Conservation (phyloP, 352 stramenopile species). For the Blastocystis sp. region DNA sequence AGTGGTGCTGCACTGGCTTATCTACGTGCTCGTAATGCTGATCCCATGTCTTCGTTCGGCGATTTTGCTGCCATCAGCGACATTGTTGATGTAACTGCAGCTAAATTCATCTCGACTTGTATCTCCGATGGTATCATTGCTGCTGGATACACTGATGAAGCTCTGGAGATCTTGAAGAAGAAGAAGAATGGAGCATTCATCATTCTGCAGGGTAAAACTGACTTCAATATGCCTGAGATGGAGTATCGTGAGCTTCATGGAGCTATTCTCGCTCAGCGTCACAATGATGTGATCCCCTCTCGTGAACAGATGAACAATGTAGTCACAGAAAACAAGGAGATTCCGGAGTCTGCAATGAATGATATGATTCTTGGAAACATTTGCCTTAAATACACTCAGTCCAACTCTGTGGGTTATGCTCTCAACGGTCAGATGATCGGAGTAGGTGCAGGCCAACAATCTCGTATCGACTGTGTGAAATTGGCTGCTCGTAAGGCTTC, state of each 20-base stretch:
- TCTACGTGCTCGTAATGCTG: constrained; percentile 93
- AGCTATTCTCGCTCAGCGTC: constrained; percentile 95
- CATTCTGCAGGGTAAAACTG: constrained; percentile 87
- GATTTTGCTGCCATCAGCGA: constrained; percentile 97
- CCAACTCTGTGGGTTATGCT: constrained; percentile 96
- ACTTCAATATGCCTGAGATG: constrained; percentile 85
- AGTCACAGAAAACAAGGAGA: constrained; percentile 78
- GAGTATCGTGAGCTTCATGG: constrained; percentile 97
- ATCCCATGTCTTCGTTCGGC: constrained; percentile 97
- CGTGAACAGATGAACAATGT: constrained; percentile 86
- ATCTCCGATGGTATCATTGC: constrained; percentile 98
- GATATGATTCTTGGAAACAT: constrained; percentile 97
- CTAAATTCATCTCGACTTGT: constrained; percentile 95
- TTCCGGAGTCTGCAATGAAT: constrained; percentile 84
- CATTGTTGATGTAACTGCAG: constrained; percentile 94
- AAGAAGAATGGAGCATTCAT: constrained; percentile 99
- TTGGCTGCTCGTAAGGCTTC: constrained; percentile 91
- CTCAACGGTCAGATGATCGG: constrained; percentile 99
- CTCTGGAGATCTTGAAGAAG: constrained; percentile 91
- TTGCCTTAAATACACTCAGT: constrained; percentile 99
- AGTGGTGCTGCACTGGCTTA: constrained; percentile 93
- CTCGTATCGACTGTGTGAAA: constrained; percentile 98
- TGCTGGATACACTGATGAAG: constrained; percentile 92
- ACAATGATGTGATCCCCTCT: constrained; percentile 92
- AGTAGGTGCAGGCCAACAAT: constrained; percentile 98